Evolutionary conservation across 202 grass and related monocot species (phyloP), one percentile per base, ranked within the genome.

Genomic region (Dendrocalamus latiflorus): DNA sequence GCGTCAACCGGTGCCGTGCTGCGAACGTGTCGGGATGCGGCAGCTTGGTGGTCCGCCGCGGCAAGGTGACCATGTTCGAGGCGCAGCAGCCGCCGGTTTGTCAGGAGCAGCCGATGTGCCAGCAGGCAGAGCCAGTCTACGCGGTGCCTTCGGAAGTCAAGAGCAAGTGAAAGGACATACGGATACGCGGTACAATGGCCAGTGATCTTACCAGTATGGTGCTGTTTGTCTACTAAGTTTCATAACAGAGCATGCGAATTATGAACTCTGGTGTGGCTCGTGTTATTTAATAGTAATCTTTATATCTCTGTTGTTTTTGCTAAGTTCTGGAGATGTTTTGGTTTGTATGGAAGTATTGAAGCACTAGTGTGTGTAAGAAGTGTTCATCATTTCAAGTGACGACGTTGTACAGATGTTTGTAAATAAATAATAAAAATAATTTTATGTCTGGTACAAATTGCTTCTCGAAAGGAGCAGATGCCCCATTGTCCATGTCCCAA

Each of bases 61-160:
- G 91, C 25, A 90, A 77, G 78, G 85, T 90, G 38, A 90, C 44
- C 65, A 55, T 88, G 61, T 22, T 83, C 13, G 83, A 81, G 15
- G 65, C 53, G 62, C 41, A 67, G 4, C 51, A 80, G 79, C 70
- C 61, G 42, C 57, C 48, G 68, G 22, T 6, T 25, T 84, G 18
- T 6, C 24, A 56, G 24, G 36, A 72, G n/a, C 2, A 64, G 28
- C 2, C 11, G 15, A 37, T 66, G 69, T 75, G 9, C 2, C 60
- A 81, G 39, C 30, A 81, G 42, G 57, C 20, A 4, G 74, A 72
- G n/a, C n/a, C n/a, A n/a, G n/a, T n/a, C n/a, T n/a, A n/a, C n/a
- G n/a, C n/a, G n/a, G n/a, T n/a, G n/a, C n/a, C n/a, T 33, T 38
- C 58, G 58, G 80, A 72, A 65, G 28, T 88, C 66, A 17, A 13